Base-by-base conservation (phyloP, 148 eudicot species). In the Camellia japonica region DNA sequence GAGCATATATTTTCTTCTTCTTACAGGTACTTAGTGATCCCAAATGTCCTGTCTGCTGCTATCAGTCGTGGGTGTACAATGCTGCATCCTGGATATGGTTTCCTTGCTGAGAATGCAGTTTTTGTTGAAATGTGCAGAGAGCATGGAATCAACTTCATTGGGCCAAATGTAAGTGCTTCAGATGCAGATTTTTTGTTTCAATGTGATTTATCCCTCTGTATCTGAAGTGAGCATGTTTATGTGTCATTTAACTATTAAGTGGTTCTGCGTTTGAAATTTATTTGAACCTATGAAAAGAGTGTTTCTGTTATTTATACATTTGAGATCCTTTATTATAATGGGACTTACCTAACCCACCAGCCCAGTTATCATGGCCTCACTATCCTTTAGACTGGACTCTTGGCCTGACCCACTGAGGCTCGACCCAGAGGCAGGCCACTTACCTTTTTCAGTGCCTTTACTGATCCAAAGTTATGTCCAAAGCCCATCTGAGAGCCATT, bases 81-180 rank as follows among this genome's bases (percentile, higher is more conserved):
- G 99, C 83, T 96, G 81, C 99, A 95, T 84, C 99, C 99, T 86
- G 99, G 99, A 83, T 96, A 96, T 87, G 99, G 98, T 46, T 96
- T 96, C 88, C 99, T 96, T 80, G 78, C 99, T 77, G 99, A 96
- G 88, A 96, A 96, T 91, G 99, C 99, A 75, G 86, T 56, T 83
- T 96, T 96, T 86, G 99, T 96, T 76, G 98, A 94, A 79, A 93
- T 92, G 97, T 96, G 99, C 83, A 87, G 91, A 86, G 97, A 91
- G 80, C 99, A 96, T 85, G 93, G 95, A 70, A 93, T 96, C 73
- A 93, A 96, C 86, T 93, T 96, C 78, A 96, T 96, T 83, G 99
- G 99, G 56, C 99, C 98, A 73, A 92, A 93, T 82, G 98, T 96
- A 91, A 91, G 97, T 75, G 75, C 59, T 78, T 61, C 44, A 47